Base-by-base conservation (phyloP, 768 basidiomycete species). In the Phylloporus arenicola region DNA sequence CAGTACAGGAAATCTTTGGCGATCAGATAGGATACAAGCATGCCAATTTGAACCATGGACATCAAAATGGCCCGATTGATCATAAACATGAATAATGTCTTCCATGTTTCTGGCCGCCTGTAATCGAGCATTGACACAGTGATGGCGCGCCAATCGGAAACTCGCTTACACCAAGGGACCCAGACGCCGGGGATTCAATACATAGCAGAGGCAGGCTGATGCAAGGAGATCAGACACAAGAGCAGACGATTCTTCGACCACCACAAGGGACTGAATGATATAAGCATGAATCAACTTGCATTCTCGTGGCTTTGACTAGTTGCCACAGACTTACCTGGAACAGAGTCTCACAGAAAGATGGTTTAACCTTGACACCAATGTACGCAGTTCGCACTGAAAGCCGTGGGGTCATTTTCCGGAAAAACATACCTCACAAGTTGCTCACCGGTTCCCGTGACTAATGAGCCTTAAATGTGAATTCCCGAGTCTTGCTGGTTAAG, bases 61-160 rank as follows among this genome's bases (percentile, higher is more conserved):
- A 56, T 49, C 45, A 60, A 47, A 19, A 60, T 60, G 33, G 49
- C 59, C 16, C 59, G 52, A 31, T 57, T 60, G 30, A 60, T 42
- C 7, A 44, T 51, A 39, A 57, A 54, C 42, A 57, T 45, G 43
- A 60, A 60, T 19, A 60, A 12, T 12, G 47, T 16, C 42, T 48
- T 60, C 16, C 57, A 12, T 20, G 43, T 31, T 47, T 57, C 59
- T 30, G 55, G 37, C 4, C 50, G 43, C 27, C 58, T 59, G 39
- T 38, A 37, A 39, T 12, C 27, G 17, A 41, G 16, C 14, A 22
- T 42, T 27, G 20, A 9, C n/a, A 22, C 16, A 25, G 29, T 19
- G 42, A 24, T 24, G 11, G 40, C 17, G 24, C 5, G 4, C 35
- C 16, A 2, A 30, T 9, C 7, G 13, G 22, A 13, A 40, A 16